Evolutionary conservation across 805 yeast genomes (phyloP).

Genomic region (Scheffersomyces amazonensis): DNA sequence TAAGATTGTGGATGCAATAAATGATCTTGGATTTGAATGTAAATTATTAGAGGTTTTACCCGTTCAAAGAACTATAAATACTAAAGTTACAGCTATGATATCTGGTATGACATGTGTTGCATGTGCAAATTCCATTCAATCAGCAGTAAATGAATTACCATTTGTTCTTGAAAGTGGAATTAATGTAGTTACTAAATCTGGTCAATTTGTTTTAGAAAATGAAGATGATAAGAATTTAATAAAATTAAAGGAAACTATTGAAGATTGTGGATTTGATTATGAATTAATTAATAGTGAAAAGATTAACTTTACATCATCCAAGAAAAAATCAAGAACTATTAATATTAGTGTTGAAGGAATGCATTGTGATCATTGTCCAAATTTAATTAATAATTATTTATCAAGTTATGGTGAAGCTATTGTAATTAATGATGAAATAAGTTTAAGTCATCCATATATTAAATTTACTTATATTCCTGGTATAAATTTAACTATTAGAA

Average conservation of each 20-base stretch:
- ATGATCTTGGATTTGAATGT: conserved; percentile 41
- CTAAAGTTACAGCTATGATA: conserved; percentile 56
- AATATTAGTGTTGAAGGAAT: conserved; percentile 59
- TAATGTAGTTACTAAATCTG: conserved; percentile 59
- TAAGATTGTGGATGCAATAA: conserved; percentile 21
- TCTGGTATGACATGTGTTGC: conserved; percentile 79
- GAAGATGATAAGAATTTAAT: conserved; percentile 25
- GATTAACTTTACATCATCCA: conserved; percentile 46
- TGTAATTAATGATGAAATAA: conserved; percentile 52
- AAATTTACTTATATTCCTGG: conserved; percentile 65
- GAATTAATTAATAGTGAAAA: conserved; percentile 42
- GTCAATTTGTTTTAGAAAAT: conserved; percentile 54
- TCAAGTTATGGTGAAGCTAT: conserved; percentile 55
- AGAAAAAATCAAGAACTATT: conserved; percentile 52
- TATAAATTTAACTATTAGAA: conserved; percentile 50
- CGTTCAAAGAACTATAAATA: conserved; percentile 45
- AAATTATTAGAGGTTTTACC: conserved; percentile 59
- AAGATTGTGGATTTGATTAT: conserved; percentile 67
- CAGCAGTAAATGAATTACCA: conserved; percentile 44
- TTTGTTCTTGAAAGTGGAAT: conserved; percentile 54
- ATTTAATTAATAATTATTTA: conserved; percentile 47
- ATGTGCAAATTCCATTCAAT: conserved; percentile 56
- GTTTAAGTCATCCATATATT: conserved; percentile 54
- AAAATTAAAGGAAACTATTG: conserved; percentile 48
- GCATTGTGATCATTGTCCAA: conserved; percentile 72